A percentile compares a stretch with the other conserved stretches of the same genome.
phyloP scores from a whole-genome alignment of 75 land plant genomes.

The Cunninghamia lanceolata region DNA sequence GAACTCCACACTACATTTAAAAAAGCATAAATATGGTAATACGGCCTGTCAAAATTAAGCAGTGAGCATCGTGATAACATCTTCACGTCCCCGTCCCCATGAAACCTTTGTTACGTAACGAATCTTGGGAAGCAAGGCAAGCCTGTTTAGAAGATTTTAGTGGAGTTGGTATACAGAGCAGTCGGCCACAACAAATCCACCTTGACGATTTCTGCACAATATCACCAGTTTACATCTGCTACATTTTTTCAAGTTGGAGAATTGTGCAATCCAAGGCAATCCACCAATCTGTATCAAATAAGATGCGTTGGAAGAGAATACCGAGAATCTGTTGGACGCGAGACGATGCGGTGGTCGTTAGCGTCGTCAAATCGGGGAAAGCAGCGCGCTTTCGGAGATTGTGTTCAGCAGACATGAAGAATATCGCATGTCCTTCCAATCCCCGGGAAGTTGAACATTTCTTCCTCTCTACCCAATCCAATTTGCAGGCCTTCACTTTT shows the following conservation, averaged over 20 bases:
- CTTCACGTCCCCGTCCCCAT: no score
- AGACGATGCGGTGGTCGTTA: not conserved
- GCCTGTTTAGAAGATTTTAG: not conserved
- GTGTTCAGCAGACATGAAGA: not conserved
- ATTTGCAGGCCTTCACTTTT: not conserved
- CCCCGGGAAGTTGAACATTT: not conserved
- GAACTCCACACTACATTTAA: no score
- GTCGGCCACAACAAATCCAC: not conserved
- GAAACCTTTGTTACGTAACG: not conserved
- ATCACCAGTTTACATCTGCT: not conserved
- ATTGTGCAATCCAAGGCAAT: not conserved
- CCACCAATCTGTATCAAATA: not conserved
- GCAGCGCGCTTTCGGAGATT: not conserved
- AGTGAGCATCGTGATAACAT: no score
- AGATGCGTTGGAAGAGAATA: not conserved
- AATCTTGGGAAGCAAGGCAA: not conserved
- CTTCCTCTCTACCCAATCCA: not conserved
- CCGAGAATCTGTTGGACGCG: not conserved
- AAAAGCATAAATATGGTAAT: no score
- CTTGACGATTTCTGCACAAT: not conserved
- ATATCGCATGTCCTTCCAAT: not conserved
- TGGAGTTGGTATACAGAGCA: not conserved
- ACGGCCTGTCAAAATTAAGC: no score
- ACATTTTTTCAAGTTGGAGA: not conserved
- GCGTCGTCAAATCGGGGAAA: slow-evolving; percentile 1